Percentiles rank a stretch among this genome's conserved stretches.
Evolutionary conservation across 2,329 filamentous ascomycete species (phyloP).

Genomic region (Atkinsonella hypoxylon): DNA sequence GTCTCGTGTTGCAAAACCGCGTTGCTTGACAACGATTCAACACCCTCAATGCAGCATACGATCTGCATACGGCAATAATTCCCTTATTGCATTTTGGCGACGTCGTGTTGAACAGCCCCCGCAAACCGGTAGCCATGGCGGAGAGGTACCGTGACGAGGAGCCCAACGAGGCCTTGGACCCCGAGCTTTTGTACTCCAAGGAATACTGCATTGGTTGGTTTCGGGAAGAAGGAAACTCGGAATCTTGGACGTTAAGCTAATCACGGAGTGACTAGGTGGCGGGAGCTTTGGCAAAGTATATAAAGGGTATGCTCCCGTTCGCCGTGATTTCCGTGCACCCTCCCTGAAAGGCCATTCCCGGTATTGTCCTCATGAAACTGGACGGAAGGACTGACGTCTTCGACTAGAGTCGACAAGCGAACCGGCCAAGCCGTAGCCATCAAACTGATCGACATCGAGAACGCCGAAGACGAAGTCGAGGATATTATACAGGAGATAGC

Average conservation of each 20-base stretch:
- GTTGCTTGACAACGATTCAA: neutral
- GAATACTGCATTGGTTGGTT: constrained; percentile 71
- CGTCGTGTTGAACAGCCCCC: neutral
- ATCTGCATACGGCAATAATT: neutral
- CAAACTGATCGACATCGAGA: constrained; percentile 98
- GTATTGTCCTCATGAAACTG: too few species aligned
- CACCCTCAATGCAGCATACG: neutral
- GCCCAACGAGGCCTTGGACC: constrained; percentile 52
- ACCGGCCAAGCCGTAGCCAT: constrained; percentile 92
- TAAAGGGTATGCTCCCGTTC: constrained; percentile 57
- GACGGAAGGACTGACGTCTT: constrained; percentile 1
- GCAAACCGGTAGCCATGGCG: constrained; percentile 26
- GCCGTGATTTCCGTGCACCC: neutral
- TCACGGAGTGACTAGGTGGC: constrained; percentile 48
- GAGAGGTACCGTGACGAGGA: constrained; percentile 36
- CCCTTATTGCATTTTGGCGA: neutral
- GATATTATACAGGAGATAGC: constrained; percentile 99
- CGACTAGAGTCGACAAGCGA: constrained; percentile 72
- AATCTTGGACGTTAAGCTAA: constrained; percentile 12
- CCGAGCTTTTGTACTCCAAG: constrained; percentile 86
- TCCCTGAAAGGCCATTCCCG: too few species aligned
- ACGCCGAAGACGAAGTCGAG: constrained; percentile 97
- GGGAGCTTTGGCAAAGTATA: constrained; percentile 98
- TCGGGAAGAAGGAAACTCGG: constrained; percentile 1
- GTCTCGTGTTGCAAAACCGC: neutral